Conservation (phyloP, 192 early-diverging fungal genomes). For the Backusella parvicylindrica region DNA sequence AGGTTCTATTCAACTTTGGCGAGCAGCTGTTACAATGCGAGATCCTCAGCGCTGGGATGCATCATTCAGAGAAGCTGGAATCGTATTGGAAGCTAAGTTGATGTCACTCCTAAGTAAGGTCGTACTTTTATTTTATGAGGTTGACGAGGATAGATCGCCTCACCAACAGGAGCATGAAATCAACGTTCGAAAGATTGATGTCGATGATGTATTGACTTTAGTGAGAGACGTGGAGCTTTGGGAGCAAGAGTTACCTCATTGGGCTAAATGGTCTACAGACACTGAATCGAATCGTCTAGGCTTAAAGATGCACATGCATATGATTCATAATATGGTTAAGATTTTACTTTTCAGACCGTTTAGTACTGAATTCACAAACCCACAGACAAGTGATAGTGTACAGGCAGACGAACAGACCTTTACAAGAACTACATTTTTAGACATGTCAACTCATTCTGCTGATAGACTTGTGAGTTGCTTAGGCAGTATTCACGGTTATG, state of each 20-base stretch:
- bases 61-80: neutral
- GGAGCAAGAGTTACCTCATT: conserved; percentile 23
- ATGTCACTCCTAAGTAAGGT: conserved; percentile 18
- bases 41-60: neutral
- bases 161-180: neutral
- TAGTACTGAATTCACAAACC: conserved; percentile 13
- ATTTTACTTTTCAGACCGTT: conserved; percentile 33
- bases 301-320: conserved; percentile 20
- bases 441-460: conserved; percentile 25
- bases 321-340: conserved; percentile 27
- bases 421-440: conserved; percentile 33
- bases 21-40: neutral
- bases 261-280: conserved; percentile 16
- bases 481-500: neutral
- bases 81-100: conserved; percentile 11
- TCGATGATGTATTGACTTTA: conserved; percentile 28
- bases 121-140: neutral
- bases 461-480: conserved; percentile 18
- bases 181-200: conserved; percentile 27
- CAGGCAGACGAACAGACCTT: conserved; percentile 22
- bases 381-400: neutral
- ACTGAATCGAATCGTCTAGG: neutral
- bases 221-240: conserved; percentile 32
- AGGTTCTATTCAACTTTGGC: neutral
- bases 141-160: conserved; percentile 2